Evolutionary conservation across 2,329 filamentous ascomycete genomes (phyloP), one percentile per base, ranked within the genome.

Genomic region (Penicillium sp.): DNA sequence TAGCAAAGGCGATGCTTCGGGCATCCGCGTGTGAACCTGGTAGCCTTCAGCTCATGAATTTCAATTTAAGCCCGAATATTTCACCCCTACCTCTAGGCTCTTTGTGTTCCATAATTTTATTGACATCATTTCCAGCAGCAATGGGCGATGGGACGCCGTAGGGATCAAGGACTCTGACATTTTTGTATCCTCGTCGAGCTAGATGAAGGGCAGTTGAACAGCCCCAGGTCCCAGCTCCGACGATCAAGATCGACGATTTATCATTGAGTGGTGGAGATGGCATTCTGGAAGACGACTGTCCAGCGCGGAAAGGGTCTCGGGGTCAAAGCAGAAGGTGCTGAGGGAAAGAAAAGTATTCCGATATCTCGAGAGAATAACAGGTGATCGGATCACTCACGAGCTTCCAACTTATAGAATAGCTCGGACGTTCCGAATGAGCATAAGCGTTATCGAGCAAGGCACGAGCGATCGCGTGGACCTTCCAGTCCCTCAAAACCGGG

Each of bases 141-240:
- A 78, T 76, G 5, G 68, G 63, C 5, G 76, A 79, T 1, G 77
- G 76, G 3, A 78, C 71, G 0, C 67, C 67, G 50, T 78, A 71
- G 0, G 72, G 72, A 53, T 80, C 78, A 10, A 81, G 66, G 5
- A 80, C 73, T 4, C 70, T 78, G 50, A 81, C 70, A 54, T 77
- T 72, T 35, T 69, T 71, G 59, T 79, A 80, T 36, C 78, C 78
- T 45, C 74, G 69, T 27, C 77, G 72, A 24, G 77, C 74, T 5
- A 81, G 69, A 57, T 80, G 74, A 18, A 79, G 68, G n/a, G 79
- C 78, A n/a, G 78, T 79, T 7, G 75, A 77, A 30, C 73, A 74
- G 11, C 79, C 79, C 66, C 79, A 81, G 0, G 78, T 79, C 9
- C 79, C 79, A 20, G 72, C 76, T 8, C 79, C 78, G 44, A 80